Conservation (phyloP, 2,329 filamentous ascomycete genomes). For the Trichoderma atrobrunneum region DNA sequence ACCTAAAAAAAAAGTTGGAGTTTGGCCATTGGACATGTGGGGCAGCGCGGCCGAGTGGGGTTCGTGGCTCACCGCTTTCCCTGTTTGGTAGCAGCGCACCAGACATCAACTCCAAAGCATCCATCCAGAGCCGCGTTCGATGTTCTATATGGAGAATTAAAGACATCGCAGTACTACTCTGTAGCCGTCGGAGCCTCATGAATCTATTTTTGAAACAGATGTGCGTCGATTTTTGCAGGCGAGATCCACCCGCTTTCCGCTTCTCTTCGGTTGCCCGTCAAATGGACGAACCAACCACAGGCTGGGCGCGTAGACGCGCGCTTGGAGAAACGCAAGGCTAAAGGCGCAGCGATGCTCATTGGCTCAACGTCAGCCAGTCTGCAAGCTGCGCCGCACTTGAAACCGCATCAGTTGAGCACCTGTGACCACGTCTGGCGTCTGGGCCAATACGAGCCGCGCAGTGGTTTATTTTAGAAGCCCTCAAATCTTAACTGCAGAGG, state of each 20-base stretch:
- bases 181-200: not conserved
- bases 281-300: not conserved
- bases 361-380: not conserved
- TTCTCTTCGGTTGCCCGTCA: not conserved
- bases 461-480: not conserved
- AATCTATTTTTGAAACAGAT: constrained; percentile 4
- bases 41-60: not conserved
- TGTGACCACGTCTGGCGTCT: not conserved
- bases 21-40: constrained; percentile 1
- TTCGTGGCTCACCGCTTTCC: not conserved
- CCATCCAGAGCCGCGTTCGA: not conserved
- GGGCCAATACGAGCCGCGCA: not conserved
- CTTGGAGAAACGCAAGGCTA: constrained; percentile 4
- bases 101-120: not conserved
- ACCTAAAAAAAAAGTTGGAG: constrained; percentile 10
- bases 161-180: not conserved
- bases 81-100: not conserved
- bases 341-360: not conserved
- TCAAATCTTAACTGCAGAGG: not conserved
- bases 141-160: not conserved
- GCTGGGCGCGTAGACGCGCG: constrained; percentile 1
- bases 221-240: not conserved
- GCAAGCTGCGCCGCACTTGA: constrained; percentile 11
- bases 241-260: not conserved
- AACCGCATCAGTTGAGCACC: not conserved